Evolutionary conservation across 1,284 basidiomycete genomes (phyloP).

Genomic region (Trichosporon coremiiforme): DNA sequence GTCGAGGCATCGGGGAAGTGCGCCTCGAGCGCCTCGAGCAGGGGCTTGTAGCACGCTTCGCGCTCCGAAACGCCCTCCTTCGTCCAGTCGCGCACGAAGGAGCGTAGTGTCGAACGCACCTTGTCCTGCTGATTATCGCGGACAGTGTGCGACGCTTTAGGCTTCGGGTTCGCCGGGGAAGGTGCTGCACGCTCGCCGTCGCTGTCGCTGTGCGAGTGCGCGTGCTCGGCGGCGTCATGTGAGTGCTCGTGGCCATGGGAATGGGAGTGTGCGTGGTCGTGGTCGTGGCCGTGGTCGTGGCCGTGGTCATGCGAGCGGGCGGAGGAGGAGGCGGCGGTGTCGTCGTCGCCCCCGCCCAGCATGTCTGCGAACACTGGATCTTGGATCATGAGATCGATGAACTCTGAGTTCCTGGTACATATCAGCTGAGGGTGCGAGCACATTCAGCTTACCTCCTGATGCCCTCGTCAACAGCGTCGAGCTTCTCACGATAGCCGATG

Average conservation of each 20-base stretch:
- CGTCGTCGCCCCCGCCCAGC: constrained; percentile 33
- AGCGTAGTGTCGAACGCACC: constrained; percentile 81
- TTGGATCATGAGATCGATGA: constrained; percentile 54
- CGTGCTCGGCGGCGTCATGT: background rate
- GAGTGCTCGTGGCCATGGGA: background rate
- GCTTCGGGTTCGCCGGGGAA: constrained; percentile 16
- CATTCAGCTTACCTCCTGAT: constrained; percentile 50
- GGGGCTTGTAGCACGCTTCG: constrained; percentile 73
- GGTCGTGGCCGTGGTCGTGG: too few relatives aligned
- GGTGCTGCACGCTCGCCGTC: constrained; percentile 29
- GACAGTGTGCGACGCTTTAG: constrained; percentile 32
- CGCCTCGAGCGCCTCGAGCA: constrained; percentile 71
- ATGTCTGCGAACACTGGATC: constrained; percentile 54
- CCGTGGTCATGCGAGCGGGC: constrained; percentile 33
- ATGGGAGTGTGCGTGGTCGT: constrained; percentile 32
- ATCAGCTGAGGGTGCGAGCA: background rate
- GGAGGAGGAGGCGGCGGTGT: constrained; percentile 18
- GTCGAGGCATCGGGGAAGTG: constrained; percentile 61
- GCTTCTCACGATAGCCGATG: constrained; percentile 55
- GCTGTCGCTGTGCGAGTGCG: background rate
- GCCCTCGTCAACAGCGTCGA: constrained; percentile 56
- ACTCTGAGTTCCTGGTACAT: constrained; percentile 53
- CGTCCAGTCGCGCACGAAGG: constrained; percentile 89
- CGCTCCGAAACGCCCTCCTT: constrained; percentile 74
- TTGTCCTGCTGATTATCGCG: constrained; percentile 62